Conservation (phyloP, 2,329 filamentous ascomycete species). For the Aspergillus viridinutans region DNA sequence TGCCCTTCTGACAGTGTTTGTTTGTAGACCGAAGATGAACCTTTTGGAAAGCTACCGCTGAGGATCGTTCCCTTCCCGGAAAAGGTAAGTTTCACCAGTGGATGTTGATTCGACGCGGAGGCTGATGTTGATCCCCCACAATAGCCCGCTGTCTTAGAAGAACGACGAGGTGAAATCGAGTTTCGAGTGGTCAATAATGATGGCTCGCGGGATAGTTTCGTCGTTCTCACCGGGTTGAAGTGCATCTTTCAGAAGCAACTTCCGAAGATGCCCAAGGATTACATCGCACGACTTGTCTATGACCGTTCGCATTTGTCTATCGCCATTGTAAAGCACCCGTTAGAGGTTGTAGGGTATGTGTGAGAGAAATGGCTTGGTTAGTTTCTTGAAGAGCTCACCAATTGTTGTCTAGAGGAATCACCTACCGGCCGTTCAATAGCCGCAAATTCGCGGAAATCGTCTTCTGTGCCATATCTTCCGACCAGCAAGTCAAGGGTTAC, state of each 20-base stretch:
- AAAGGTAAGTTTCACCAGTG: slow-evolving; percentile 54
- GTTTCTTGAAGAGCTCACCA: slow-evolving; percentile 8
- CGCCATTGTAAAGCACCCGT: slow-evolving; percentile 92
- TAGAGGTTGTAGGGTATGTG: slow-evolving; percentile 73
- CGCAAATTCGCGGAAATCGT: slow-evolving; percentile 96
- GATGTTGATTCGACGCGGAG: neutral
- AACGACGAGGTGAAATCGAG: slow-evolving; percentile 89
- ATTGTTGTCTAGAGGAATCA: slow-evolving; percentile 69
- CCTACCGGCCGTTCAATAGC: slow-evolving; percentile 88
- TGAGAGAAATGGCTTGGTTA: neutral
- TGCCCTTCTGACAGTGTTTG: neutral
- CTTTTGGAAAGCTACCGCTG: slow-evolving; percentile 47
- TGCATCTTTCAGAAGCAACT: slow-evolving; percentile 98
- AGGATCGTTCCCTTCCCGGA: slow-evolving; percentile 81
- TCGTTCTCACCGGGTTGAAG: slow-evolving; percentile 92
- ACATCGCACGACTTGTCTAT: slow-evolving; percentile 95
- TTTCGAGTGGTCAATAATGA: slow-evolving; percentile 99
- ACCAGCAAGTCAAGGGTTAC: slow-evolving; percentile 98
- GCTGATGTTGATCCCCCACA: neutral
- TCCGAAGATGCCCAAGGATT: slow-evolving; percentile 99
- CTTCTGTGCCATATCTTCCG: slow-evolving; percentile 94
- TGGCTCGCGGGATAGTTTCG: slow-evolving; percentile 76
- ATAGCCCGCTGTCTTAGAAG: slow-evolving; percentile 84
- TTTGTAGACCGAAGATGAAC: slow-evolving; percentile 35
- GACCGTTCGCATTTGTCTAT: slow-evolving; percentile 95